These are phyloP conservation scores for Pascua sp. DNA, from an alignment of 1,284 basidiomycete genomes.

Conservation along the genomic window DNA sequence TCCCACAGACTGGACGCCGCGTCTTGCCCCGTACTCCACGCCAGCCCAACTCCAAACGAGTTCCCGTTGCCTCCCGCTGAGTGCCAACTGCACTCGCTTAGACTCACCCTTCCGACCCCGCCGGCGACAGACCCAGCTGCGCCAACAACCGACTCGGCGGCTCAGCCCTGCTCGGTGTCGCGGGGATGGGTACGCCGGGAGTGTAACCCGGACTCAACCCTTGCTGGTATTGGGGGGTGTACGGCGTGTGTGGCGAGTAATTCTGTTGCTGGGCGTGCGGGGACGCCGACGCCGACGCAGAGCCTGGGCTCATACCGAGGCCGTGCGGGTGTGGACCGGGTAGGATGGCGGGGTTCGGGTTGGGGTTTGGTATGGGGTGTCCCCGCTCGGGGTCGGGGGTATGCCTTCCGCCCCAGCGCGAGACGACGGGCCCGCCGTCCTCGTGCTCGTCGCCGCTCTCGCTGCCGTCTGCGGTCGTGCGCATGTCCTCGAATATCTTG, in stretches of 20 bases:
- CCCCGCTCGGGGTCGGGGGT: background rate
- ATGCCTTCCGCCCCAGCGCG: background rate
- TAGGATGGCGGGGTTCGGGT: no score
- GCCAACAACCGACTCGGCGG: constrained; percentile 15
- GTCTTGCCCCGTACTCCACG: no score
- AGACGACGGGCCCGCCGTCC: constrained; percentile 19
- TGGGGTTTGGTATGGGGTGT: background rate
- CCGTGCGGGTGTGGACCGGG: no score
- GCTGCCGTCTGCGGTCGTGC: constrained; percentile 54
- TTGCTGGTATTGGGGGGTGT: no score
- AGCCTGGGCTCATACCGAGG: no score
- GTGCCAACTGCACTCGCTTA: constrained; percentile 1
- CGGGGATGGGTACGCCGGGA: background rate
- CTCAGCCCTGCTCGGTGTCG: constrained; percentile 1
- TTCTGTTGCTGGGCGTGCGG: no score
- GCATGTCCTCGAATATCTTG: constrained; percentile 62
- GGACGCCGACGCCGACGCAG: no score
- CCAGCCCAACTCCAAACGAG: no score
- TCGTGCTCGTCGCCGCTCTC: constrained; percentile 28
- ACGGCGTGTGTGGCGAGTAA: no score
- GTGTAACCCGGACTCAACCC: no score
- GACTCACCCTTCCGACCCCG: constrained; percentile 4
- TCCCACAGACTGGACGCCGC: no score
- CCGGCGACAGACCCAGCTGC: constrained; percentile 19
- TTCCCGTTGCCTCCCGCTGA: no score